phyloP scores from a whole-genome alignment of 495 filamentous ascomycete species.

The Aspergillus bridgeri region DNA sequence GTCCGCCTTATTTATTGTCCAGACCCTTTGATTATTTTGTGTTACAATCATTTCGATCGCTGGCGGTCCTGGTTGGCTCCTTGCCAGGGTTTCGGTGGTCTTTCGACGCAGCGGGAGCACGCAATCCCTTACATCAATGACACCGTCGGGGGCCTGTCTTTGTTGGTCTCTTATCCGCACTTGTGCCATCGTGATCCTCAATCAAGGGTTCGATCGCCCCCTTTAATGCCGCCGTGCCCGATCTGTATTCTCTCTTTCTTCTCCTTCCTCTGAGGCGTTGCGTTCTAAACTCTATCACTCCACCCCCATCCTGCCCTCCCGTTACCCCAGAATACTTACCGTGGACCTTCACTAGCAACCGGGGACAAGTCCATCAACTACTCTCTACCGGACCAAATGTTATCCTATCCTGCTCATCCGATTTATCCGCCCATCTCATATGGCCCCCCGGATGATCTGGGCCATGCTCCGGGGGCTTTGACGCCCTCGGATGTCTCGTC shows the following conservation, averaged over 20 bases:
- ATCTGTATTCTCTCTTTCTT: not conserved
- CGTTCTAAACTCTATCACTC: not conserved
- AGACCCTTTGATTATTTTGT: too few relatives aligned
- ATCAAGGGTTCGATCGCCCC: slow-evolving; percentile 9
- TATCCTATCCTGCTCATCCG: slow-evolving; percentile 43
- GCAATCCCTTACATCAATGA: slow-evolving; percentile 43
- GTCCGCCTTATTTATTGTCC: not conserved
- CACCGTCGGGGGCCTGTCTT: slow-evolving; percentile 24
- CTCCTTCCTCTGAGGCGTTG: slow-evolving; percentile 1
- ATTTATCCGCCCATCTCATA: slow-evolving; percentile 47
- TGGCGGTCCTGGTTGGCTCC: not conserved
- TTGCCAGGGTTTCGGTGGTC: slow-evolving; percentile 8
- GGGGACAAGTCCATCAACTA: slow-evolving; percentile 47
- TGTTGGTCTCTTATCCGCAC: slow-evolving; percentile 18
- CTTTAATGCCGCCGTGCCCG: slow-evolving; percentile 6
- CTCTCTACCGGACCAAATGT: slow-evolving; percentile 41
- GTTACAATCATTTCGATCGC: not conserved
- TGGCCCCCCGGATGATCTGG: slow-evolving; percentile 38
- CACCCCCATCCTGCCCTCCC: not conserved
- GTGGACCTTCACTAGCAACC: slow-evolving; percentile 18
- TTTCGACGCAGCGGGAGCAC: slow-evolving; percentile 33
- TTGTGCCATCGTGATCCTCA: slow-evolving; percentile 9
- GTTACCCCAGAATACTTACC: slow-evolving; percentile 23
- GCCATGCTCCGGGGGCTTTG: slow-evolving; percentile 35
- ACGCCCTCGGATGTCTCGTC: slow-evolving; percentile 47